Conservation (phyloP, 306 rosid species). For the Amphicarpaea edgeworthii region DNA sequence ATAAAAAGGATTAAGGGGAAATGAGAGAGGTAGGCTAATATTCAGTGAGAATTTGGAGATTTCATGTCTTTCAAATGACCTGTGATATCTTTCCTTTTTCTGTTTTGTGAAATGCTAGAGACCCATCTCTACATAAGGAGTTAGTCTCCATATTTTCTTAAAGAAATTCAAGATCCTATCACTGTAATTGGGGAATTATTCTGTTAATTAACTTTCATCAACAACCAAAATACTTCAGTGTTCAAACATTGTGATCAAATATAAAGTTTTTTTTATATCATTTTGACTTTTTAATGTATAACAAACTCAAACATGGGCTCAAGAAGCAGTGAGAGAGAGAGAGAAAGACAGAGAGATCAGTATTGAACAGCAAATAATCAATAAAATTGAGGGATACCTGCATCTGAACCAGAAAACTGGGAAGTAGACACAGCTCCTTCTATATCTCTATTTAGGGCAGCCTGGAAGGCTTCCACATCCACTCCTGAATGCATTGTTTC, state of each 20-base stretch:
- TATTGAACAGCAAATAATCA: neutral
- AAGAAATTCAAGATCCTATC: neutral
- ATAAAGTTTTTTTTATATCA: neutral
- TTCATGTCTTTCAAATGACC: neutral
- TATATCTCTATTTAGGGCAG: slow-evolving; percentile 80
- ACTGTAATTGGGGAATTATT: neutral
- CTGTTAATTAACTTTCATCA: slow-evolving; percentile 5
- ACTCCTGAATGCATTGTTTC: slow-evolving; percentile 90
- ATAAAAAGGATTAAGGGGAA: neutral
- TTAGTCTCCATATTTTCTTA: neutral
- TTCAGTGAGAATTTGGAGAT: neutral
- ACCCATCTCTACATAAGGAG: neutral
- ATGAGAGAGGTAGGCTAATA: neutral
- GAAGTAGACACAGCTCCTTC: slow-evolving; percentile 67
- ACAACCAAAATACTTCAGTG: slow-evolving; percentile 21
- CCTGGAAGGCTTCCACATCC: slow-evolving; percentile 89
- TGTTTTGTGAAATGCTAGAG: neutral
- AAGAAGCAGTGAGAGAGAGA: slow-evolving; percentile 9
- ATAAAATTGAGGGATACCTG: slow-evolving; percentile 48
- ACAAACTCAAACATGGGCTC: neutral
- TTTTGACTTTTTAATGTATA: slow-evolving; percentile 4
- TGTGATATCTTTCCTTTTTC: neutral
- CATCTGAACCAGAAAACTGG: slow-evolving; percentile 59
- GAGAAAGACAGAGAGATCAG: neutral
- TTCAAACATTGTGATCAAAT: neutral